These are phyloP conservation scores for Polysphondylium violaceum DNA, from an alignment of 78 protist species.

Conservation along the genomic window DNA sequence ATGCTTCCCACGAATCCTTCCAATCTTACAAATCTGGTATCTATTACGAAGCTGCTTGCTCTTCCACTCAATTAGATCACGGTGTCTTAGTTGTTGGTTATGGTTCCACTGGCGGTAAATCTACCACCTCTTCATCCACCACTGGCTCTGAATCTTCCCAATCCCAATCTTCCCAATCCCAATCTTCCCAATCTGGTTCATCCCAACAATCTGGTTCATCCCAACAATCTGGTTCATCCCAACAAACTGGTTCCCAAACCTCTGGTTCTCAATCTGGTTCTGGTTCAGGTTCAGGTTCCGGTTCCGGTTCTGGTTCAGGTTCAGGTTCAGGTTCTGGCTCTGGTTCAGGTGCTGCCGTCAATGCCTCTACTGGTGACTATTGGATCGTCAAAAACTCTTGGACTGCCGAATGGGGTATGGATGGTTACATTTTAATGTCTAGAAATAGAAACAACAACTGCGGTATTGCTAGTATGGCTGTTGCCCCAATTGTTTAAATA, in stretches of 20 bases:
- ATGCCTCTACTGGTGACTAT: constrained; percentile 43
- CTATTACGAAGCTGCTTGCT: constrained; percentile 75
- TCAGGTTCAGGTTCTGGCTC: constrained; percentile 1
- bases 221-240: not conserved
- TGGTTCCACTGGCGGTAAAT: constrained; percentile 23
- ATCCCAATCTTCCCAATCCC: constrained; percentile 1
- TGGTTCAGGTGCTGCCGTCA: not conserved
- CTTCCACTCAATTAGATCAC: constrained; percentile 87
- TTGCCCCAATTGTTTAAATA: constrained; percentile 23
- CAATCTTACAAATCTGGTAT: constrained; percentile 91
- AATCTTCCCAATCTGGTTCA: constrained; percentile 35
- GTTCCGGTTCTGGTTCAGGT: constrained; percentile 7
- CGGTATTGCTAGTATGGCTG: constrained; percentile 88
- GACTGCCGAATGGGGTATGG: constrained; percentile 87
- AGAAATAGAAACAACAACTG: constrained; percentile 81
- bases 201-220: constrained; percentile 1
- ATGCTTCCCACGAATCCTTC: constrained; percentile 89
- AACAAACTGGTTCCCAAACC: not conserved
- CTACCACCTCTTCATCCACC: not conserved
- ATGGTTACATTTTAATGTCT: constrained; percentile 83
- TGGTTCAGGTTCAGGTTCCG: not conserved
- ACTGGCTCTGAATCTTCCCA: not conserved
- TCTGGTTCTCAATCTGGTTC: constrained; percentile 10
- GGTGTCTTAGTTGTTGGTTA: constrained; percentile 93
- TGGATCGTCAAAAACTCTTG: constrained; percentile 95